These are phyloP conservation scores for Anisogramma anomala DNA, from an alignment of 2,329 filamentous ascomycete species.

Conservation along the genomic window DNA sequence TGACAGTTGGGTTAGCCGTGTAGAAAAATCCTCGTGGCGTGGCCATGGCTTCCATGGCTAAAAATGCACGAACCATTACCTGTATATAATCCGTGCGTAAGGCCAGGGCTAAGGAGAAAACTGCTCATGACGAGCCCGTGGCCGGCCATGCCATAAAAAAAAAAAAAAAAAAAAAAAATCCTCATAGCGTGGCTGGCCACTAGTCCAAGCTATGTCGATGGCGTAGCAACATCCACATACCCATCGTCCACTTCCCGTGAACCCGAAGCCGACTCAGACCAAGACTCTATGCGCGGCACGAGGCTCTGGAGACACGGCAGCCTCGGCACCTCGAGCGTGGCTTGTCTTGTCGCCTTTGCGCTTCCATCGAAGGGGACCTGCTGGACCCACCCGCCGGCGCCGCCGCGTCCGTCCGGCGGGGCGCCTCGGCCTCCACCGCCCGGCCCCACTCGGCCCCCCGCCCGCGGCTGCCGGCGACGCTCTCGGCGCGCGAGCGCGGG, in stretches of 20 bases:
- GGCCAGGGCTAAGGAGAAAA: too few relatives aligned
- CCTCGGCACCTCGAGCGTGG: conserved; percentile 5
- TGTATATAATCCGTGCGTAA: too few relatives aligned
- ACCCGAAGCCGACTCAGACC: not conserved
- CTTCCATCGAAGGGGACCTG: not conserved
- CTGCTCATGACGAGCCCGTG: too few relatives aligned
- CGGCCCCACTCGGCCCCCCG: too few relatives aligned
- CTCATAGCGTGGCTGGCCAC: too few relatives aligned
- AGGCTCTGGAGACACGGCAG: not conserved
- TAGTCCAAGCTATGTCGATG: too few relatives aligned
- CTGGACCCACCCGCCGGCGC: not conserved
- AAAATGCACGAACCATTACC: too few relatives aligned
- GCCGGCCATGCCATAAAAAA: too few relatives aligned
- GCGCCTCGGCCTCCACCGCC: not conserved
- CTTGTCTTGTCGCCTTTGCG: not conserved
- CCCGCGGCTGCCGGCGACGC: not conserved
- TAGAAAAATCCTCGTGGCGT: too few relatives aligned
- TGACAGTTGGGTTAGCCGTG: too few relatives aligned
- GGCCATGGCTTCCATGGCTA: too few relatives aligned
- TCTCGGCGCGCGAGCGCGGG: not conserved
- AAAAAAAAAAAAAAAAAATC: too few relatives aligned
- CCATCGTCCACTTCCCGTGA: not conserved
- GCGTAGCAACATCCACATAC: not conserved
- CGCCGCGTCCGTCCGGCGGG: not conserved
- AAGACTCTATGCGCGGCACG: not conserved